Base-by-base conservation (phyloP, 805 yeast species). In the Metschnikowia amazonensis region DNA sequence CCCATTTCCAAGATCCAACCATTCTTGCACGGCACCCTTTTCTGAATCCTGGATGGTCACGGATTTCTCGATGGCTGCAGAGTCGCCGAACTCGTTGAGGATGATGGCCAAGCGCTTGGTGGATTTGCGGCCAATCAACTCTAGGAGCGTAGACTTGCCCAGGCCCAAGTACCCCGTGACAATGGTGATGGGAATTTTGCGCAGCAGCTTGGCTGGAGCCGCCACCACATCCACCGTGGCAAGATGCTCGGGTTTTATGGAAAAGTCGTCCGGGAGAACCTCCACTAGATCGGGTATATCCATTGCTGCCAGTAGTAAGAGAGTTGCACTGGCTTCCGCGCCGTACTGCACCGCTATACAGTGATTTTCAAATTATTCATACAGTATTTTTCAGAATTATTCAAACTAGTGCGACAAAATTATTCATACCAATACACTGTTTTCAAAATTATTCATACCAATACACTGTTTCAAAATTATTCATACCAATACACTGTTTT, bases 1-100 rank as follows among this genome's bases (percentile, higher is more conserved):
- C 1, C 99, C 99, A 60, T 94, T 94, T 1, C 97, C 98, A 28
- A 94, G 70, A 62, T 94, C 99, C 2, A 94, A 72, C 99, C 99
- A 94, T 59, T 94, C 97, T 57, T 89, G 87, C 42, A 86, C 84
- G 2, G 81, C 69, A 29, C 60, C 59, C 3, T 73, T 67, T 7
- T 70, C 72, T 7, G 76, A 73, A 27, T 75, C 78, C 45, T 74
- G 69, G 8, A 92, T 82, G 0, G 95, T 85, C 46, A 94, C 74
- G 1, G 95, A 78, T 60, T 86, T 86, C 62, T 94, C 99, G 50
- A 94, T 89, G 40, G 83, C 95, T 16, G 89, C 77, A 0, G 97
- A 82, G 63, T 88, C 95, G 11, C 96, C 96, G 71, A 88, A 88
- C 64, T 90, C 97, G 66, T 92, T 92, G 58, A 94, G 68, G 11